Evolutionary conservation across 768 basidiomycete genomes (phyloP).

Genomic region (Megacollybia marginata): DNA sequence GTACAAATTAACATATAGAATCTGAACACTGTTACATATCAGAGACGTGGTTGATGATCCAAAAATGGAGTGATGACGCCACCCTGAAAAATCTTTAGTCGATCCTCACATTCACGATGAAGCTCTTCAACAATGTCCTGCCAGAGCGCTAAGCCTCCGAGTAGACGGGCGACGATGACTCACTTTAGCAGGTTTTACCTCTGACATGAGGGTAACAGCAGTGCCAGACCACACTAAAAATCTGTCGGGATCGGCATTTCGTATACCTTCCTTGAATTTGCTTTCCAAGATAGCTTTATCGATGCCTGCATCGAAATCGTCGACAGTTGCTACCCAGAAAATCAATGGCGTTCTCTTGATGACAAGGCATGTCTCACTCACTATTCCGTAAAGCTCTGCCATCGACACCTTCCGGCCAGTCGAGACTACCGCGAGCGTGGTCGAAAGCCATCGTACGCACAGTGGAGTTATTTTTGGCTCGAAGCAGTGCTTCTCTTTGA

Average conservation of each 20-base stretch:
- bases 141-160: constrained; percentile 11
- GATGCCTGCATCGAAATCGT: constrained; percentile 46
- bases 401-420: constrained; percentile 57
- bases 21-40: neutral
- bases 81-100: constrained; percentile 17
- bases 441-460: constrained; percentile 62
- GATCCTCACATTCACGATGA: constrained; percentile 34
- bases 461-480: constrained; percentile 36
- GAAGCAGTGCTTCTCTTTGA: constrained; percentile 47
- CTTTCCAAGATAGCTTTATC: constrained; percentile 32
- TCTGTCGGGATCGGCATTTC: constrained; percentile 37
- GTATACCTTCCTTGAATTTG: constrained; percentile 38
- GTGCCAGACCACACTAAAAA: constrained; percentile 65
- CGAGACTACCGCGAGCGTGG: constrained; percentile 42
- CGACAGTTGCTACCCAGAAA: constrained; percentile 36
- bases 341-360: neutral
- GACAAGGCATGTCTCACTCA: constrained; percentile 15
- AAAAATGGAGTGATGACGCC: constrained; percentile 5
- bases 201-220: constrained; percentile 50
- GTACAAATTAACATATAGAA: neutral
- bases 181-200: constrained; percentile 32
- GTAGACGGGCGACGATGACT: constrained; percentile 16
- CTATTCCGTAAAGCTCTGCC: constrained; percentile 54
- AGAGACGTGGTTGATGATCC: neutral
- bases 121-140: constrained; percentile 53